Conservation (phyloP, 495 filamentous ascomycete genomes). For the Aspergillus kassunensis region DNA sequence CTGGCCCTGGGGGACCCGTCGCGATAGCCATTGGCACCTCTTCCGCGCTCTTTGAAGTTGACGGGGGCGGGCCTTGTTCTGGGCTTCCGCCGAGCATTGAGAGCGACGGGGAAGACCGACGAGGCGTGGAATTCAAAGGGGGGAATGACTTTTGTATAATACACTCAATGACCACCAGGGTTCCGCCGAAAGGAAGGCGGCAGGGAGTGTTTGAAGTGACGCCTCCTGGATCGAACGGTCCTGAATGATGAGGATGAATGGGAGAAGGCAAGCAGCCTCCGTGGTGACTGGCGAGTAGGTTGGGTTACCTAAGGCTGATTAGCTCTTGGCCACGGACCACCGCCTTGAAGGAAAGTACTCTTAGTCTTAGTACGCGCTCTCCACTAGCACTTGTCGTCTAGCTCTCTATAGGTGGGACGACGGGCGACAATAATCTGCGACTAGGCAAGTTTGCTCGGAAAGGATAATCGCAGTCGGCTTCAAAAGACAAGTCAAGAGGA, state of each 20-base stretch:
- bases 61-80: conserved; percentile 31
- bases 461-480: conserved; percentile 11
- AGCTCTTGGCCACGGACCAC: conserved; percentile 24
- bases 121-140: conserved; percentile 10
- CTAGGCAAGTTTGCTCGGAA: conserved; percentile 10
- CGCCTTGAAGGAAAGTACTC: conserved; percentile 18
- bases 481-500: conserved; percentile 5
- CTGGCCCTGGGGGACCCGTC: conserved; percentile 20
- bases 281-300: conserved; percentile 9
- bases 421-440: conserved; percentile 10
- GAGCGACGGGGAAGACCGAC: conserved; percentile 18
- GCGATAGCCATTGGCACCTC: conserved; percentile 38
- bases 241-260: conserved; percentile 14
- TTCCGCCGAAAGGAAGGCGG: conserved; percentile 18
- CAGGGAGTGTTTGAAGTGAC: conserved; percentile 17
- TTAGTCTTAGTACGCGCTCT: conserved; percentile 28
- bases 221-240: conserved; percentile 36
- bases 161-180: conserved; percentile 21
- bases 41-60: conserved; percentile 28
- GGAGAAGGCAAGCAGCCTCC: conserved; percentile 14
- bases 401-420: conserved; percentile 9
- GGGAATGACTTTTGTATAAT: neutral
- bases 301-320: conserved; percentile 18
- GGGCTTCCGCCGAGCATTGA: conserved; percentile 39
- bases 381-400: conserved; percentile 20